Percentiles rank a stretch among this genome's conserved stretches.
These are phyloP conservation scores for Yamadazyma pseudoaaseri DNA, from an alignment of 1,139 yeast species.

Conservation along the genomic window DNA sequence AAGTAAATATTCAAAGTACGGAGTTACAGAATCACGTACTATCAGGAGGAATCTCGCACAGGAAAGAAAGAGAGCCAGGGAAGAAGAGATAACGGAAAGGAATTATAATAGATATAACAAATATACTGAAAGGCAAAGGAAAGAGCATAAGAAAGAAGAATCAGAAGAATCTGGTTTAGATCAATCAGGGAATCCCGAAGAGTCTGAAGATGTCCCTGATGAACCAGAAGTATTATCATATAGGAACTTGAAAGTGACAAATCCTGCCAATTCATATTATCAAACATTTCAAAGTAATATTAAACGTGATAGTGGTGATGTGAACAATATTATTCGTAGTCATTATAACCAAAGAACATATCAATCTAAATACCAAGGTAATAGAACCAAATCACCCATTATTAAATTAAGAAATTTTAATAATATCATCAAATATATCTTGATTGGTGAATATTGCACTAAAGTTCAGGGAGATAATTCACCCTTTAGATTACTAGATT, in stretches of 20 bases:
- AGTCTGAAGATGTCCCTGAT: conserved; percentile 7
- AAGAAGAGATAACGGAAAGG: conserved; percentile 6
- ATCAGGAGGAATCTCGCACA: conserved; percentile 7
- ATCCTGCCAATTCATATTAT: conserved; percentile 30
- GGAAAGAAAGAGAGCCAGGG: conserved; percentile 5
- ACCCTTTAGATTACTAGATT: conserved; percentile 56
- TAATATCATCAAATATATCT: conserved; percentile 84
- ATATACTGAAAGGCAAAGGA: conserved; percentile 9
- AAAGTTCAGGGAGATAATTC: conserved; percentile 44
- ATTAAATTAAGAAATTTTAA: conserved; percentile 85
- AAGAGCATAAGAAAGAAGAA: conserved; percentile 2
- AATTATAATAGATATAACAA: conserved; percentile 9
- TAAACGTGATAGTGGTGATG: conserved; percentile 35
- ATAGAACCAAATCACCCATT: conserved; percentile 77
- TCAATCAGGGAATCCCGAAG: conserved; percentile 2
- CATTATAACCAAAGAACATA: conserved; percentile 88
- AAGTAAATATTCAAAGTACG: conserved; percentile 33
- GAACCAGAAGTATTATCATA: conserved; percentile 28
- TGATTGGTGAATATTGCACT: conserved; percentile 62
- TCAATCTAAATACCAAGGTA: conserved; percentile 57
- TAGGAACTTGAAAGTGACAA: conserved; percentile 29
- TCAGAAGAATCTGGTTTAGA: background rate
- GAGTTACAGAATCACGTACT: conserved; percentile 12
- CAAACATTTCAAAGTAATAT: conserved; percentile 44
- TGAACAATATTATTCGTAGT: conserved; percentile 64